These are phyloP conservation scores for Penicillium cataractarum DNA, from an alignment of 495 filamentous ascomycete species.

Conservation along the genomic window DNA sequence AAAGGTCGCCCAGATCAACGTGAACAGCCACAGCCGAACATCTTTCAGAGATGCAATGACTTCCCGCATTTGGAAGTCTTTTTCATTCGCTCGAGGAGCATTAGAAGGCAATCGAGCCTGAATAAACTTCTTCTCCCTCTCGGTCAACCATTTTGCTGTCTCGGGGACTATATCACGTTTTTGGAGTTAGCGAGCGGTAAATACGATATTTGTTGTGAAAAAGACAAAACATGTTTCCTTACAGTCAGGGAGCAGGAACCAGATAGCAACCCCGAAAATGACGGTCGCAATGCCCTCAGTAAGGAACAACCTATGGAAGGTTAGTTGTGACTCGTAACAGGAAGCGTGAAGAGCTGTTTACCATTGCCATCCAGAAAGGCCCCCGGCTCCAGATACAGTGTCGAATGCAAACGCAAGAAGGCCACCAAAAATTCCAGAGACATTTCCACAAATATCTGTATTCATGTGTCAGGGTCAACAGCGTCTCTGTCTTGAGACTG, in stretches of 20 bases:
- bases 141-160: conserved; percentile 40
- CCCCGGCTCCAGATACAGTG: conserved; percentile 35
- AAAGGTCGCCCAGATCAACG: conserved; percentile 43
- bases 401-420: conserved; percentile 38
- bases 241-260: conserved; percentile 42
- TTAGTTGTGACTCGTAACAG: conserved; percentile 3
- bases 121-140: conserved; percentile 44
- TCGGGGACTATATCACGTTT: conserved; percentile 22
- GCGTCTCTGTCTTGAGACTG: not conserved
- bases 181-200: not conserved
- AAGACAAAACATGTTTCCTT: not conserved
- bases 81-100: conserved; percentile 38
- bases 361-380: conserved; percentile 42
- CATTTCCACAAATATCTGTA: conserved; percentile 39
- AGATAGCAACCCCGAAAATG: conserved; percentile 34
- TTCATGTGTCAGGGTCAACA: conserved; percentile 22
- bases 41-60: conserved; percentile 38
- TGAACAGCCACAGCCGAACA: conserved; percentile 31
- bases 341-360: conserved; percentile 1
- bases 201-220: not conserved
- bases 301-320: conserved; percentile 32
- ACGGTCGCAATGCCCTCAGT: conserved; percentile 44
- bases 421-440: conserved; percentile 36
- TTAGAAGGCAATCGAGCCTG: conserved; percentile 44
- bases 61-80: conserved; percentile 38